Conservation (phyloP, 2,329 filamentous ascomycete species). For the Lachnellula subtilissima region DNA sequence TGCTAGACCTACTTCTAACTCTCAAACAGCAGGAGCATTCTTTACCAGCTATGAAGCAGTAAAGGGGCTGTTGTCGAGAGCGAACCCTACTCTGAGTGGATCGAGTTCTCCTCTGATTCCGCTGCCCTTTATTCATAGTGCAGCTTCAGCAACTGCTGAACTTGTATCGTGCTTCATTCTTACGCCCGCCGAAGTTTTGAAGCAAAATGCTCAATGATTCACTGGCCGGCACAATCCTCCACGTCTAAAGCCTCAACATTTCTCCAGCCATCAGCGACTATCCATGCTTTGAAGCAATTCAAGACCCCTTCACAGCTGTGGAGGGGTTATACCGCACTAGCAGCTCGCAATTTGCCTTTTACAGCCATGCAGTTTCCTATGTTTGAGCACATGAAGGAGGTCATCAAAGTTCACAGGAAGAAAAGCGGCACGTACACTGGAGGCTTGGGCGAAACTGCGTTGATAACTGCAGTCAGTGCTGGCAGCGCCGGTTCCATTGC, state of each 20-base stretch:
- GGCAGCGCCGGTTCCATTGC: conserved; percentile 69
- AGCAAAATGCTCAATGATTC: conserved; percentile 91
- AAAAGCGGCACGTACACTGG: conserved; percentile 22
- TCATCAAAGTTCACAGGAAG: conserved; percentile 44
- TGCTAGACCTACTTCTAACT: conserved; percentile 13
- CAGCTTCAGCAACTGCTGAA: conserved; percentile 72
- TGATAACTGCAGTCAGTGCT: conserved; percentile 69
- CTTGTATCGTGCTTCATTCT: conserved; percentile 81
- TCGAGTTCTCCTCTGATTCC: conserved; percentile 64
- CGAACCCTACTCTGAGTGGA: conserved; percentile 37
- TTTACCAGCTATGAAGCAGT: conserved; percentile 84
- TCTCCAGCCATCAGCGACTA: conserved; percentile 44
- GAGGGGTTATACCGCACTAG: conserved; percentile 73
- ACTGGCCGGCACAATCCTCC: conserved; percentile 27
- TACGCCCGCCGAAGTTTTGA: conserved; percentile 84
- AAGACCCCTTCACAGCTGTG: conserved; percentile 52
- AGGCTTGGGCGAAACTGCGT: conserved; percentile 58
- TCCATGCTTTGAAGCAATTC: conserved; percentile 54
- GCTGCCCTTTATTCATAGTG: conserved; percentile 64
- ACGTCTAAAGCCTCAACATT: conserved; percentile 37
- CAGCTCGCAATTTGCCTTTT: conserved; percentile 79
- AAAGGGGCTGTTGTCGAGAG: conserved; percentile 57
- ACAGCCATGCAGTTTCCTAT: conserved; percentile 86
- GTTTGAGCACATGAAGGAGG: conserved; percentile 65
- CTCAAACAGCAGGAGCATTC: conserved; percentile 67